phyloP scores from a whole-genome alignment of 2,329 filamentous ascomycete genomes.

The Clarireedia paspali region DNA sequence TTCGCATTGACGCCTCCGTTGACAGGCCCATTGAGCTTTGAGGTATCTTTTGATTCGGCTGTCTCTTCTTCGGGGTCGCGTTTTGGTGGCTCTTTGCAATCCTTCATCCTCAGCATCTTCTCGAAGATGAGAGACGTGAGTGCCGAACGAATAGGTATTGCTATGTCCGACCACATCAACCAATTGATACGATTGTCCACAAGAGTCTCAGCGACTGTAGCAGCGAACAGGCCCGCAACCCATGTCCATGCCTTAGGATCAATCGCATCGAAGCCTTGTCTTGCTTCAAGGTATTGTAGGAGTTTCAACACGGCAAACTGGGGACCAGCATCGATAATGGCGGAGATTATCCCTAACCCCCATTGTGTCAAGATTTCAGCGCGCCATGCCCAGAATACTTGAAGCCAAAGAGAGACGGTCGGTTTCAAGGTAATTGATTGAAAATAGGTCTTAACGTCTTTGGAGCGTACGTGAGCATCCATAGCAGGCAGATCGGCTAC shows the following conservation, averaged over 20 bases:
- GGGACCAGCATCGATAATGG: constrained; percentile 17
- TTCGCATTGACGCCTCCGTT: constrained; percentile 1
- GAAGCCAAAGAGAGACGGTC: constrained; percentile 44
- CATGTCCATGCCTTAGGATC: constrained; percentile 17
- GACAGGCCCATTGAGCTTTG: background rate
- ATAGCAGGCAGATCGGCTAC: constrained; percentile 53
- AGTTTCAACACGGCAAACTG: constrained; percentile 18
- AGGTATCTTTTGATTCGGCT: constrained; percentile 2
- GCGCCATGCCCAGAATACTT: constrained; percentile 34
- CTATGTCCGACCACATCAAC: constrained; percentile 15
- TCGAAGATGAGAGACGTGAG: constrained; percentile 64
- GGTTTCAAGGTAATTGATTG: constrained; percentile 34
- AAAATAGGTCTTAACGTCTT: constrained; percentile 42
- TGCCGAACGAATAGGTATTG: constrained; percentile 53
- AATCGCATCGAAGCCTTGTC: constrained; percentile 11
- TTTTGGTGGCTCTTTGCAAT: constrained; percentile 43
- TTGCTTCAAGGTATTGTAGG: constrained; percentile 17
- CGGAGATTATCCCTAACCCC: constrained; percentile 11
- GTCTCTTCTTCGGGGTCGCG: constrained; percentile 6
- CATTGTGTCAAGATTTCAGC: constrained; percentile 36
- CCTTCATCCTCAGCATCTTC: constrained; percentile 68
- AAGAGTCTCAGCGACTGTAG: constrained; percentile 11
- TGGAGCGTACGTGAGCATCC: constrained; percentile 43
- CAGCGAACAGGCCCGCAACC: constrained; percentile 12
- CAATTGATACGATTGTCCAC: constrained; percentile 18